A percentile compares a stretch with the other conserved stretches of the same genome.
Conservation (phyloP, 345 rosid genomes). For the Gossypium stocksii region DNA sequence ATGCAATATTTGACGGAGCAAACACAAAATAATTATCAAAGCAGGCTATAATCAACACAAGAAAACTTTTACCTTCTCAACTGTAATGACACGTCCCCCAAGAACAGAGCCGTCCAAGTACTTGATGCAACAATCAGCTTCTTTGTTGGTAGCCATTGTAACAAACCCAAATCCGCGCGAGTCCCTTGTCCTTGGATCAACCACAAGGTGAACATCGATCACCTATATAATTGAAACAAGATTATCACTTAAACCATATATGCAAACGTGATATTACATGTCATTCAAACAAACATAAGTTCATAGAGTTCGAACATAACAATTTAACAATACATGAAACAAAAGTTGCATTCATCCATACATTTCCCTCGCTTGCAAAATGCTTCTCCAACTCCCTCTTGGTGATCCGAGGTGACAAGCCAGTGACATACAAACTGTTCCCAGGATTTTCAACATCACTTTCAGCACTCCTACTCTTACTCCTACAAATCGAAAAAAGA, state of each 20-base stretch:
- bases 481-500: constrained; percentile 29
- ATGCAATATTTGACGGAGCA: not conserved
- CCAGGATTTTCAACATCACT: constrained; percentile 83
- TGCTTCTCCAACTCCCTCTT: constrained; percentile 75
- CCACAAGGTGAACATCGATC: constrained; percentile 80
- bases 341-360: constrained; percentile 16
- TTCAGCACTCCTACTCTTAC: constrained; percentile 52
- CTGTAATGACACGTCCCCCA: constrained; percentile 74
- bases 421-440: constrained; percentile 88
- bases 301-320: not conserved
- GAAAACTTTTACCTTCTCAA: constrained; percentile 67
- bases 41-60: not conserved
- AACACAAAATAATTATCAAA: not conserved
- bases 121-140: constrained; percentile 76
- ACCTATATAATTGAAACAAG: constrained; percentile 36
- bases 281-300: not conserved
- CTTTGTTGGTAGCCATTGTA: constrained; percentile 54
- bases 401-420: constrained; percentile 68
- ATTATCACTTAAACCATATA: not conserved
- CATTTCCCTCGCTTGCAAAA: constrained; percentile 74
- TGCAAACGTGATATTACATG: no score
- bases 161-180: constrained; percentile 93
- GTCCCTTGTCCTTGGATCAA: constrained; percentile 91
- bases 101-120: constrained; percentile 66
- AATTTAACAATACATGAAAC: not conserved